These are phyloP conservation scores for Lepraria neglecta DNA, from an alignment of 495 filamentous ascomycete genomes.

Conservation along the genomic window DNA sequence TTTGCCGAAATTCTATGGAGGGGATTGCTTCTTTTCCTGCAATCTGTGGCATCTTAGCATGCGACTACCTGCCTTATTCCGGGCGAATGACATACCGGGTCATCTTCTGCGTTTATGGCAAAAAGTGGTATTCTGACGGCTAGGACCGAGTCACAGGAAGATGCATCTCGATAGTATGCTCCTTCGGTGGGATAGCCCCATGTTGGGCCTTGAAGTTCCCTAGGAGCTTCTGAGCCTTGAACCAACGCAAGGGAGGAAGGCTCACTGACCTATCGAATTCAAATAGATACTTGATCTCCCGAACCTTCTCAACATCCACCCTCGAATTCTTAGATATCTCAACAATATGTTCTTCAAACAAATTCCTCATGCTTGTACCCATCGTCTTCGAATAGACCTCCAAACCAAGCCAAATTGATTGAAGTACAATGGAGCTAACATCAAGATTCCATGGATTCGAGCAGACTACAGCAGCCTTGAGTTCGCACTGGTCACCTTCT, in stretches of 20 bases:
- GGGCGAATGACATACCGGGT: slow-evolving; percentile 56
- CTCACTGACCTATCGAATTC: slow-evolving; percentile 87
- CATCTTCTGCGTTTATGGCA: slow-evolving; percentile 77
- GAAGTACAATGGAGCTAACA: slow-evolving; percentile 55
- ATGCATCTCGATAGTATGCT: slow-evolving; percentile 91
- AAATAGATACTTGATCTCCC: slow-evolving; percentile 64
- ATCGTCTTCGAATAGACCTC: slow-evolving; percentile 68
- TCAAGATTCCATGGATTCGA: slow-evolving; percentile 94
- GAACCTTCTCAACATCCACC: slow-evolving; percentile 60
- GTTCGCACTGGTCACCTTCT: slow-evolving; percentile 69
- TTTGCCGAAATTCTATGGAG: slow-evolving; percentile 71
- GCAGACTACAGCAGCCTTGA: slow-evolving; percentile 75
- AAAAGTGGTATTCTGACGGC: slow-evolving; percentile 74
- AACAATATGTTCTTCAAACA: slow-evolving; percentile 68
- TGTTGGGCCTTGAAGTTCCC: too few species aligned
- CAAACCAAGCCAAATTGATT: slow-evolving; percentile 63
- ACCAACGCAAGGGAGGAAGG: too few species aligned
- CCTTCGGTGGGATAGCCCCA: slow-evolving; percentile 95
- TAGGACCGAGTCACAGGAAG: slow-evolving; percentile 69
- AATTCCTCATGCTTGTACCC: slow-evolving; percentile 51
- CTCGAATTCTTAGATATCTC: slow-evolving; percentile 61
- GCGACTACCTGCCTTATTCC: not conserved
- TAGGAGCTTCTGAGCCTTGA: too few species aligned
- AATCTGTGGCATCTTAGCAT: slow-evolving; percentile 49
- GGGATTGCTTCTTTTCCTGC: slow-evolving; percentile 69